Evolutionary conservation across 2,329 filamentous ascomycete species (phyloP), one percentile per base, ranked within the genome.

Genomic region (Nemania sp.): DNA sequence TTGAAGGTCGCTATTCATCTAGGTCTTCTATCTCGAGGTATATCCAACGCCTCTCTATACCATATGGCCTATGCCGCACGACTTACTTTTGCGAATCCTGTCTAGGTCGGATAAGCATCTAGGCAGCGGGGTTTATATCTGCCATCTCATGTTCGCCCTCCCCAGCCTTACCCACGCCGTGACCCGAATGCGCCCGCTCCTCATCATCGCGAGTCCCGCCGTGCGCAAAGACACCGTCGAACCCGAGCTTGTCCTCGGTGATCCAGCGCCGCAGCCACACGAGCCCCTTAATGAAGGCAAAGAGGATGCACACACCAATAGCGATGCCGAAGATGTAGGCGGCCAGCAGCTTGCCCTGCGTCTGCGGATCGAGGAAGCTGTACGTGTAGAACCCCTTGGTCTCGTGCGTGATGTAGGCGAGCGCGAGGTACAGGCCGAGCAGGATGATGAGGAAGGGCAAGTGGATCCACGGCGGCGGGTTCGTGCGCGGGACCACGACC

Each of bases 341-440:
- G 0, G 88, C 87, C 3, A 94, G 88, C 6, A 83, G 80, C 0
- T 84, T 86, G 29, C 85, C 84, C 57, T 86, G 79, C 20, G 78
- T 75, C 18, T 57, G 64, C 1, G 89, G 85, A 77, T 97, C 85
- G n/a, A 97, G 86, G 80, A 97, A 97, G 66, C 75, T 78, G 81
- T 97, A 97, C 0, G 91, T 86, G 78, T 94, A 97, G 77, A 91
- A 93, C 2, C 87, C 87, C 78, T 93, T 84, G 0, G 89, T 90
- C 4, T 87, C 88, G 68, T 87, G 80, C 0, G 92, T 94, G 24
- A 96, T 73, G 79, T 93, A 97, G 0, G 92, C 93, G 18, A 97
- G 81, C 0, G 82, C 87, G 11, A 94, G 85, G 77, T 97, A 97
- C 3, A 90, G 80, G 0, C 87, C 88, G 49, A 97, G 85, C 6